These are phyloP conservation scores for Vigna trinervia DNA, from an alignment of 306 rosid species.

Conservation along the genomic window DNA sequence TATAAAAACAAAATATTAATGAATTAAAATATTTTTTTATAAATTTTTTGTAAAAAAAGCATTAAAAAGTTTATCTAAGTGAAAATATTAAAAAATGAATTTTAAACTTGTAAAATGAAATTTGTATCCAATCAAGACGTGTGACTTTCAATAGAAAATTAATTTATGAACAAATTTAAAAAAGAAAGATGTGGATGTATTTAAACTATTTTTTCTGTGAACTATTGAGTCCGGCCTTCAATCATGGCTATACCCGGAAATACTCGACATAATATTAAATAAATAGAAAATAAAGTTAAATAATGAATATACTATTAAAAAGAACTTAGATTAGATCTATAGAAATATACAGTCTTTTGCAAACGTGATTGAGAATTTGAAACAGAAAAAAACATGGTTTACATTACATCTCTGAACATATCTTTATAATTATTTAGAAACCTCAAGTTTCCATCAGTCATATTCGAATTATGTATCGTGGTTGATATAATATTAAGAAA, in stretches of 20 bases:
- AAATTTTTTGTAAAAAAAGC: too few species aligned
- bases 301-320: background rate
- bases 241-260: background rate
- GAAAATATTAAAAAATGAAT: too few species aligned
- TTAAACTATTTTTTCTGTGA: too few species aligned
- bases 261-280: background rate
- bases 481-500: background rate
- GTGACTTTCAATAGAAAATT: too few species aligned
- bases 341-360: background rate
- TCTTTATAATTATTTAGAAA: background rate
- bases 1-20: background rate
- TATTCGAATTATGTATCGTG: background rate
- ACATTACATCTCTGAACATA: background rate
- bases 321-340: background rate
- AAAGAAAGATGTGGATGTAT: too few species aligned
- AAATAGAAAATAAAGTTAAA: background rate
- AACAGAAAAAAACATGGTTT: background rate
- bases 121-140: too few species aligned
- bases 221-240: background rate
- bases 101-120: too few species aligned
- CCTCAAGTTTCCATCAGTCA: background rate
- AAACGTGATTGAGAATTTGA: background rate
- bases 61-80: too few species aligned
- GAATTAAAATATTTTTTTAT: too few species aligned
- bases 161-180: too few species aligned